A percentile compares a stretch with the other conserved stretches of the same genome.
Evolutionary conservation across 2,329 filamentous ascomycete species (phyloP).

Genomic region (Anthostomella pinea): DNA sequence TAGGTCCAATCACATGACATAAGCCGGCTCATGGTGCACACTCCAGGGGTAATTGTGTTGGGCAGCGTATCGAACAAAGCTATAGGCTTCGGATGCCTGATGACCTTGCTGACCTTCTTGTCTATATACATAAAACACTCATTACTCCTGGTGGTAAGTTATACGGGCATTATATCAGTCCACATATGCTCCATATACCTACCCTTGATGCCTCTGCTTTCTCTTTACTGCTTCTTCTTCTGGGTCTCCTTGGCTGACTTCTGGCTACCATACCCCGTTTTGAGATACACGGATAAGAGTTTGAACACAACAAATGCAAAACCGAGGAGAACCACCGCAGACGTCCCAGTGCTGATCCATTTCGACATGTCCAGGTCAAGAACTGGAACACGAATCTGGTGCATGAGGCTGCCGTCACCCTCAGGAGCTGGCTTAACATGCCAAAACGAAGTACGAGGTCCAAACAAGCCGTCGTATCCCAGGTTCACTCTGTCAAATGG

Average conservation of each 20-base stretch:
- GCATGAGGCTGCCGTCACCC: constrained; percentile 43
- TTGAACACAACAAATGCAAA: constrained; percentile 70
- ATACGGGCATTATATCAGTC: too few relatives aligned
- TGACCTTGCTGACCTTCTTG: too few relatives aligned
- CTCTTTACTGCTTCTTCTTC: constrained; percentile 28
- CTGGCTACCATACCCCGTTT: constrained; percentile 31
- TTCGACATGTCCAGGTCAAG: constrained; percentile 50
- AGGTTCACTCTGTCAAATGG: constrained; percentile 83
- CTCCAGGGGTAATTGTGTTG: too few relatives aligned
- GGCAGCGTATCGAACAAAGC: too few relatives aligned
- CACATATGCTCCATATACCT: background rate
- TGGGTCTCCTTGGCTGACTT: constrained; percentile 16
- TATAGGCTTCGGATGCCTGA: too few relatives aligned
- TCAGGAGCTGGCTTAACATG: constrained; percentile 60
- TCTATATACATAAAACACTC: too few relatives aligned
- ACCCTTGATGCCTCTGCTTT: background rate
- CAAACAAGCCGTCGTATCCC: constrained; percentile 84
- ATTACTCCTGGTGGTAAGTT: too few relatives aligned
- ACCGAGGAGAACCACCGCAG: constrained; percentile 57
- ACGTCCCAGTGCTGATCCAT: constrained; percentile 55
- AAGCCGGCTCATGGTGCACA: too few relatives aligned
- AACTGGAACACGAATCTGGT: constrained; percentile 62
- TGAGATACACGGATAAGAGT: constrained; percentile 40
- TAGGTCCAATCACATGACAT: too few relatives aligned
- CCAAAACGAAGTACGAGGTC: constrained; percentile 76